phyloP scores from a whole-genome alignment of 139 green algal species.

The Asterochloris erici region DNA sequence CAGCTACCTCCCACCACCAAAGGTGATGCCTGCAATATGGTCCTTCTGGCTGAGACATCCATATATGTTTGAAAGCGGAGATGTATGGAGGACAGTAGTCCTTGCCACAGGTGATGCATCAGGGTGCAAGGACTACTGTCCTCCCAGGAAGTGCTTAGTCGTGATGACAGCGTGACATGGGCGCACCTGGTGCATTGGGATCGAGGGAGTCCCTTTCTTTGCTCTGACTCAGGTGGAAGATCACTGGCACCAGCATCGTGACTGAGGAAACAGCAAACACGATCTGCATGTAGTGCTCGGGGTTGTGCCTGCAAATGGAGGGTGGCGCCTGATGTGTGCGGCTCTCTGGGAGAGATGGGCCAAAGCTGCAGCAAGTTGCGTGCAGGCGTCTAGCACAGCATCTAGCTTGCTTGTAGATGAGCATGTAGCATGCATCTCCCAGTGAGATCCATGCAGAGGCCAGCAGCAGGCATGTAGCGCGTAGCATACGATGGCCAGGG shows the following conservation, averaged over 20 bases:
- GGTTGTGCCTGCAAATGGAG: constrained; percentile 20
- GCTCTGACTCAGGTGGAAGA: constrained; percentile 29
- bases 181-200: constrained; percentile 18
- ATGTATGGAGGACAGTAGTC: no score
- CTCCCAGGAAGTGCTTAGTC: not conserved
- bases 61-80: not conserved
- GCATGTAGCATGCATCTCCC: no score
- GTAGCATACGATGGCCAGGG: no score
- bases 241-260: constrained; percentile 58
- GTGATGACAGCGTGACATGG: not conserved
- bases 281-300: constrained; percentile 83
- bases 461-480: no score
- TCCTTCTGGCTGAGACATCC: not conserved
- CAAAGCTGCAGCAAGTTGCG: constrained; percentile 12
- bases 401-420: no score
- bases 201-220: constrained; percentile 13
- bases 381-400: no score
- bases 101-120: not conserved
- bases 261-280: constrained; percentile 68
- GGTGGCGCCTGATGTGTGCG: no score
- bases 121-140: no score
- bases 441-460: no score
- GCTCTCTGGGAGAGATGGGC: constrained; percentile 22
- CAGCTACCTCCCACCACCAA: not conserved
- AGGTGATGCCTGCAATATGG: not conserved